Evolutionary conservation across 306 rosid genomes (phyloP).

Genomic region (Lupinus albus): DNA sequence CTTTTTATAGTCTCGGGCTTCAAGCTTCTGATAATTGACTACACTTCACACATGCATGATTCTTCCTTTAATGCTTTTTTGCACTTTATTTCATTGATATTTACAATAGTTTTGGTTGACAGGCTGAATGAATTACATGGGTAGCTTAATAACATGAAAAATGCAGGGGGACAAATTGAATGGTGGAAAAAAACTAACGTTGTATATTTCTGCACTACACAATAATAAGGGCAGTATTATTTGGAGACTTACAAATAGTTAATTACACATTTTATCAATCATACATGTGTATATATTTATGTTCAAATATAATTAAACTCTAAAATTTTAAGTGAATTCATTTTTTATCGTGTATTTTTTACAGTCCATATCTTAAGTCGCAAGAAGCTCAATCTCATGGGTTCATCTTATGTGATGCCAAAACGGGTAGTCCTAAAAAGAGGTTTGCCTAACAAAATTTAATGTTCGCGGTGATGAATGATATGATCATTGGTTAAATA

Average conservation of each 20-base stretch:
- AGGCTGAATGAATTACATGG: conserved; percentile 43
- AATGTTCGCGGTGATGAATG: conserved; percentile 10
- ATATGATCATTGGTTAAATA: conserved; percentile 21
- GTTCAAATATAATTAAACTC: too few relatives aligned
- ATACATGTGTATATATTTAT: background rate
- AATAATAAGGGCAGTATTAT: background rate
- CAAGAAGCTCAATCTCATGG: background rate
- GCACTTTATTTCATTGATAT: conserved; percentile 43
- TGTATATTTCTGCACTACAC: background rate
- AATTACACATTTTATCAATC: background rate
- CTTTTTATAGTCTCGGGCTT: conserved; percentile 55
- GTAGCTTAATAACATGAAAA: conserved; percentile 13
- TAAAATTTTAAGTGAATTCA: background rate
- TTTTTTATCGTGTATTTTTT: background rate
- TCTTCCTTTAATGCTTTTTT: conserved; percentile 47
- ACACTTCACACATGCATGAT: conserved; percentile 48
- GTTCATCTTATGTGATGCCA: background rate
- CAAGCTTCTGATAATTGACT: conserved; percentile 45
- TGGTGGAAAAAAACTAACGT: background rate
- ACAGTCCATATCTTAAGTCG: background rate
- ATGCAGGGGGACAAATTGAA: conserved; percentile 8
- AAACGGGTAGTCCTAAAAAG: conserved; percentile 33
- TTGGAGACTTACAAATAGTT: background rate
- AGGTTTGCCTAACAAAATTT: conserved; percentile 29
- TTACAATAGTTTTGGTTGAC: conserved; percentile 55